phyloP scores from a whole-genome alignment of 2,329 filamentous ascomycete genomes.

The Thelonectria olida region DNA sequence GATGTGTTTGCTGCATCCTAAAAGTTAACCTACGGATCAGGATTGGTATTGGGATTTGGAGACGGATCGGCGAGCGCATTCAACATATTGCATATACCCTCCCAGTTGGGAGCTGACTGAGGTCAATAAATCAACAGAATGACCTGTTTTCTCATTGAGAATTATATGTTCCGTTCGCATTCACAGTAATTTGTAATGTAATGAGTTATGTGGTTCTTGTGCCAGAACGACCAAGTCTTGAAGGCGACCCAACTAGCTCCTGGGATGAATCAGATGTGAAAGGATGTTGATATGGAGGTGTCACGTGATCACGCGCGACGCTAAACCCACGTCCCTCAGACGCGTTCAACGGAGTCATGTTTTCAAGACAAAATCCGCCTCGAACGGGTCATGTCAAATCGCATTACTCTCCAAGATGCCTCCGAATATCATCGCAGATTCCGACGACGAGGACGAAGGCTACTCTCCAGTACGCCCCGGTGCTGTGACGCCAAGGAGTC shows the following conservation, averaged over 20 bases:
- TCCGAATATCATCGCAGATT: conserved; percentile 48
- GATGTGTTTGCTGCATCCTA: conserved; percentile 48
- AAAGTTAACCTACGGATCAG: conserved; percentile 48
- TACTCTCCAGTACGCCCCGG: conserved; percentile 30
- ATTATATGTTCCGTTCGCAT: not conserved
- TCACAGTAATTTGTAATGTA: not conserved
- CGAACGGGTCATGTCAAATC: not conserved
- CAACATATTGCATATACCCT: conserved; percentile 52
- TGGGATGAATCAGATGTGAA: not conserved
- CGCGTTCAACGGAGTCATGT: too few species aligned
- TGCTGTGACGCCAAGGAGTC: conserved; percentile 8
- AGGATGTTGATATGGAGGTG: too few species aligned
- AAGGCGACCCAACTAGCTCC: too few species aligned
- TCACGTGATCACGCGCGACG: conserved; percentile 36
- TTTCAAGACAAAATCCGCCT: conserved; percentile 12
- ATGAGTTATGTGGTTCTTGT: too few species aligned
- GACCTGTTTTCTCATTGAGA: conserved; percentile 40
- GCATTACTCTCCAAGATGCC: conserved; percentile 29
- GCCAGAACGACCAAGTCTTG: too few species aligned
- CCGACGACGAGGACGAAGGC: conserved; percentile 48
- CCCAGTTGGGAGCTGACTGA: conserved; percentile 43
- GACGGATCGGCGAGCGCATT: conserved; percentile 49
- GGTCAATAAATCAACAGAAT: conserved; percentile 44
- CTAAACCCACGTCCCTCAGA: conserved; percentile 19
- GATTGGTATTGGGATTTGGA: conserved; percentile 39